Evolutionary conservation across 192 early-diverging fungal species (phyloP).

Genomic region (Globomyces pollinis-pini): DNA sequence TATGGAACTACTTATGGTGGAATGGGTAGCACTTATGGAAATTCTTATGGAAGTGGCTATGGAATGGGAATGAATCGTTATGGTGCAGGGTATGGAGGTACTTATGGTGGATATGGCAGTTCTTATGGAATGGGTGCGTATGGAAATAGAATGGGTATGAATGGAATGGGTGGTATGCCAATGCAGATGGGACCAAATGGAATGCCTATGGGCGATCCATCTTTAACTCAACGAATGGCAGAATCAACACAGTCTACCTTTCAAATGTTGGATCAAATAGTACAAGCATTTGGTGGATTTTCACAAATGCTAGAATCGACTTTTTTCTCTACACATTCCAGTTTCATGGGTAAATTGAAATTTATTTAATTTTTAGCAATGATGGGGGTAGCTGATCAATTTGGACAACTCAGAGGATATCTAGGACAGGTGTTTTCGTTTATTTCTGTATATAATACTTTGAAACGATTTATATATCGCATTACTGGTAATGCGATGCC

Average conservation of each 20-base stretch:
- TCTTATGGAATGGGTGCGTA: constrained; percentile 26
- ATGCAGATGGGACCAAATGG: constrained; percentile 25
- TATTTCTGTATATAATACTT: constrained; percentile 64
- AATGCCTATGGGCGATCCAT: constrained; percentile 53
- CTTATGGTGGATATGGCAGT: constrained; percentile 43
- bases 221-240: constrained; percentile 77
- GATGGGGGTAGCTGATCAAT: constrained; percentile 97
- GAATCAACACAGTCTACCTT: constrained; percentile 88
- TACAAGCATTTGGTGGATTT: constrained; percentile 95
- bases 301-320: constrained; percentile 97
- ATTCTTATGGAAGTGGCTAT: constrained; percentile 17
- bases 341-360: constrained; percentile 44
- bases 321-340: constrained; percentile 90
- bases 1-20: neutral
- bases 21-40: neutral
- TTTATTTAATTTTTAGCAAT: constrained; percentile 60
- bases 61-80: constrained; percentile 14
- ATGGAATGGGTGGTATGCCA: constrained; percentile 9
- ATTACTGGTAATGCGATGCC: constrained; percentile 57
- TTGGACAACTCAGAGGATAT: constrained; percentile 80
- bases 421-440: constrained; percentile 77
- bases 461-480: constrained; percentile 54
- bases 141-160: constrained; percentile 18
- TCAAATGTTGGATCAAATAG: constrained; percentile 83
- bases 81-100: neutral